A percentile compares a stretch with the other conserved stretches of the same genome.
phyloP scores from a whole-genome alignment of 2,329 filamentous ascomycete genomes.

The Shiraia sp. region DNA sequence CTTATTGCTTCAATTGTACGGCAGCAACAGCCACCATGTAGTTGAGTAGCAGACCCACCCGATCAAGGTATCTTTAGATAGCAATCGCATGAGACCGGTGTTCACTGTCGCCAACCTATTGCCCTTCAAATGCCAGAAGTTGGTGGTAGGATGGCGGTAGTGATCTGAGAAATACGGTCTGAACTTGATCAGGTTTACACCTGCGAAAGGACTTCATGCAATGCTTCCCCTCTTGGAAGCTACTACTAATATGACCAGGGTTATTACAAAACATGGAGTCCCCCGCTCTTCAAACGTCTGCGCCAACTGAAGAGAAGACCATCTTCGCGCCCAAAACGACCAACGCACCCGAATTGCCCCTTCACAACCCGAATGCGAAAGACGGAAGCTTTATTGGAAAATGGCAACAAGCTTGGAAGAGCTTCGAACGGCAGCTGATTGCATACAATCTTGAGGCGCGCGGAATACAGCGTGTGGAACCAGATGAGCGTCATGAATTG shows the following conservation, averaged over 20 bases:
- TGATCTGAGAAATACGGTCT: slow-evolving; percentile 59
- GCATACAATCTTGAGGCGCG: slow-evolving; percentile 62
- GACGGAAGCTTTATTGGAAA: slow-evolving; percentile 6
- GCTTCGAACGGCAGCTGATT: slow-evolving; percentile 48
- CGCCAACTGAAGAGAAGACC: slow-evolving; percentile 25
- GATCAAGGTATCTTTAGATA: slow-evolving; percentile 44
- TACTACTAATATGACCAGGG: slow-evolving; percentile 44
- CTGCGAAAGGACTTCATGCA: slow-evolving; percentile 59
- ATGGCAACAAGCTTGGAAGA: slow-evolving; percentile 26
- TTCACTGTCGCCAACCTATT: slow-evolving; percentile 19
- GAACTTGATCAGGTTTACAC: slow-evolving; percentile 60
- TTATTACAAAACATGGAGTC: slow-evolving; percentile 27
- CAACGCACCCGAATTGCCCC: slow-evolving; percentile 15
- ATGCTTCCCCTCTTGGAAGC: slow-evolving; percentile 30
- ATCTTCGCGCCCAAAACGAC: slow-evolving; percentile 27
- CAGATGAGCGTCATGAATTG: slow-evolving; percentile 58
- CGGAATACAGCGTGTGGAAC: slow-evolving; percentile 62
- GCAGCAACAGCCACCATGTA: slow-evolving; percentile 30
- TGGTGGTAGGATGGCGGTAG: slow-evolving; percentile 4
- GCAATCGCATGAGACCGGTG: slow-evolving; percentile 46
- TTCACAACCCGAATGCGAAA: slow-evolving; percentile 9
- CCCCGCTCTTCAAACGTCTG: slow-evolving; percentile 6
- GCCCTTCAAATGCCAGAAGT: background rate
- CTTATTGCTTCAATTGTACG: slow-evolving; percentile 24
- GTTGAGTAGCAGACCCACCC: slow-evolving; percentile 37